Evolutionary conservation across 257 asterid species (phyloP).

Genomic region (Nicotiana otophora): DNA sequence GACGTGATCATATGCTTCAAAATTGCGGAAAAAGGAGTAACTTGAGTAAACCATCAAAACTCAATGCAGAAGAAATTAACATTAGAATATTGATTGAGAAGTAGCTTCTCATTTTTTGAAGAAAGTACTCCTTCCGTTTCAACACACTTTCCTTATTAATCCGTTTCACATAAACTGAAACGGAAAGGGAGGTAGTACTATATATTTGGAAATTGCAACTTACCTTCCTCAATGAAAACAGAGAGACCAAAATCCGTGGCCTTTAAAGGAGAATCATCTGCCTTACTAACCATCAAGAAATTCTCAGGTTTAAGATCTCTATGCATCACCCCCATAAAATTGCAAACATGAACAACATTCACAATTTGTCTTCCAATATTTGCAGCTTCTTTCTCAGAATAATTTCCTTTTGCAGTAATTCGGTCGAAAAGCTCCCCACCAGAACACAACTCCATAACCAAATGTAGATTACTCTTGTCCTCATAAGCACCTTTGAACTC

Average conservation of each 20-base stretch:
- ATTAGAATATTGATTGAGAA: background rate
- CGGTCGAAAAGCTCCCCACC: conserved; percentile 73
- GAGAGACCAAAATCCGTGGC: conserved; percentile 70
- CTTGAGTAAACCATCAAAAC: background rate
- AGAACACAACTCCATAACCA: conserved; percentile 61
- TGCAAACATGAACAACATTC: conserved; percentile 64
- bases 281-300: conserved; percentile 49
- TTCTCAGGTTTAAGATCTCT: conserved; percentile 69
- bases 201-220: conserved; percentile 3
- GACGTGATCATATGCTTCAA: too few relatives aligned
- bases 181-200: too few relatives aligned
- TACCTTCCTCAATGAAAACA: conserved; percentile 61
- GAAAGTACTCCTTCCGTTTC: too few relatives aligned
- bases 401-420: conserved; percentile 50
- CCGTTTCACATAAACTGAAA: too few relatives aligned
- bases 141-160: too few relatives aligned
- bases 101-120: too few relatives aligned
- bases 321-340: conserved; percentile 76
- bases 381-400: conserved; percentile 59
- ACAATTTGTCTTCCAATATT: conserved; percentile 55
- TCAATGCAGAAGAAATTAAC: background rate
- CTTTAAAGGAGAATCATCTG: conserved; percentile 39
- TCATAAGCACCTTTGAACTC: conserved; percentile 64
- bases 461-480: conserved; percentile 32
- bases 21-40: background rate